A percentile compares a stretch with the other conserved stretches of the same genome.
Conservation (phyloP, 1,284 basidiomycete species). For the Fistulinella cinereoalba region DNA sequence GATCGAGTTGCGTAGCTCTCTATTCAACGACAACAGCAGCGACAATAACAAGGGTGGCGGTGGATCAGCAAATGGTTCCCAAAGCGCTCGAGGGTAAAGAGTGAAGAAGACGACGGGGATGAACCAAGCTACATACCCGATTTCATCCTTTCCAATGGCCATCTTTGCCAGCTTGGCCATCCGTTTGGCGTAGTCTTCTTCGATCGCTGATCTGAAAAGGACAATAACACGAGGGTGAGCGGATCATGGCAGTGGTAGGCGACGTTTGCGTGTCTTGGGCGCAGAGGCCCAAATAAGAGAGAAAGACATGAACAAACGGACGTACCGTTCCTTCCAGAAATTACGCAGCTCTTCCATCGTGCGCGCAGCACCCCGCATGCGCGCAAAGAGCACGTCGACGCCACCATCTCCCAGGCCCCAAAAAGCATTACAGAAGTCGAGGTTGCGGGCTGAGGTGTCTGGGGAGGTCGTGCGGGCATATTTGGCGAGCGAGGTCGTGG, state of each 20-base stretch:
- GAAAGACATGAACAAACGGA: no score
- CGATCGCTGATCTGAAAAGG: conserved; percentile 80
- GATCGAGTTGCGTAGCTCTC: conserved; percentile 76
- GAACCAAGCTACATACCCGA: conserved; percentile 60
- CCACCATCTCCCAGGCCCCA: conserved; percentile 88
- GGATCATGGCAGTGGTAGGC: no score
- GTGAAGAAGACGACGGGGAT: background rate
- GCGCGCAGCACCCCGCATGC: conserved; percentile 82
- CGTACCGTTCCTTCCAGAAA: conserved; percentile 89
- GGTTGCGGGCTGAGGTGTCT: conserved; percentile 43
- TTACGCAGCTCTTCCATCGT: conserved; percentile 86
- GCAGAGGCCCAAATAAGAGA: no score
- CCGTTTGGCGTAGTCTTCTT: conserved; percentile 94
- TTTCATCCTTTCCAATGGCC: conserved; percentile 83
- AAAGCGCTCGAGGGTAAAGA: no score
- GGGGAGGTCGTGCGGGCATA: conserved; percentile 59
- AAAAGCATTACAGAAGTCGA: conserved; percentile 96
- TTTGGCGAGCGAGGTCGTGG: conserved; percentile 69
- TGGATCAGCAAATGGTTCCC: no score
- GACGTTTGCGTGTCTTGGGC: no score
- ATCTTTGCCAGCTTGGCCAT: conserved; percentile 80
- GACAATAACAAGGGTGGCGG: no score
- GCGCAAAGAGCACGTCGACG: conserved; percentile 85
- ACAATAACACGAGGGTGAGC: background rate
- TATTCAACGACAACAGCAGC: conserved; percentile 32